Conservation (phyloP, 768 basidiomycete species). For the Suillus lakei region DNA sequence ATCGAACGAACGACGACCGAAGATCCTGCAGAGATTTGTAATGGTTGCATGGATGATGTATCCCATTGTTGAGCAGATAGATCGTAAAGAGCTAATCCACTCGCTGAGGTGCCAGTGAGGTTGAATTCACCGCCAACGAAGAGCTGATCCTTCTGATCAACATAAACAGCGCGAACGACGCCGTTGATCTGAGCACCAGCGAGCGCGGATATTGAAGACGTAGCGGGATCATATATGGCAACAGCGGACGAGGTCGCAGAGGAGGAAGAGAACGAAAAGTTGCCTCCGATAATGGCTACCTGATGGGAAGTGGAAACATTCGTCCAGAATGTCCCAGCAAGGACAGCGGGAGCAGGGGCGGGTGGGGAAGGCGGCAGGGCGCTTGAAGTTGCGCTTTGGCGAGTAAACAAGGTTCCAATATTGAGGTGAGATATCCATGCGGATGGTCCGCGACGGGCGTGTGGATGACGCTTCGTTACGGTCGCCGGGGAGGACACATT, state of each 20-base stretch:
- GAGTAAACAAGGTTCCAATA: constrained; percentile 46
- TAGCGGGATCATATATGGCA: constrained; percentile 69
- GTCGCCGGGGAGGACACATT: constrained; percentile 36
- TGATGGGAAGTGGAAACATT: constrained; percentile 71
- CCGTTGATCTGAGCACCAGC: constrained; percentile 71
- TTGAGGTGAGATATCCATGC: constrained; percentile 56
- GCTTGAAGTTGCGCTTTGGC: constrained; percentile 55
- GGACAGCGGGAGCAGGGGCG: constrained; percentile 76
- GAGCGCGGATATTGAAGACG: constrained; percentile 56
- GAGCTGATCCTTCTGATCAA: constrained; percentile 62
- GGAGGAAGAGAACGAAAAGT: constrained; percentile 69
- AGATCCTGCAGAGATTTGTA: constrained; percentile 59
- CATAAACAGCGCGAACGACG: constrained; percentile 75
- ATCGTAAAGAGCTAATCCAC: constrained; percentile 84
- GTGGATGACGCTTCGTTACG: constrained; percentile 43
- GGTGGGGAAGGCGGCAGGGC: constrained; percentile 61
- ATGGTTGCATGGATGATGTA: constrained; percentile 56
- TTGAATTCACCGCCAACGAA: constrained; percentile 89
- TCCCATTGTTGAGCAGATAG: constrained; percentile 69
- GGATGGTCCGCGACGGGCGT: constrained; percentile 38
- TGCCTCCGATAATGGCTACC: constrained; percentile 85
- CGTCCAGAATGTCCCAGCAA: constrained; percentile 89
- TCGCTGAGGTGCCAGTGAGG: constrained; percentile 55
- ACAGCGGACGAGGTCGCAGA: constrained; percentile 54
- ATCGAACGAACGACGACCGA: constrained; percentile 74